Evolutionary conservation across 768 basidiomycete species (phyloP).

Genomic region (Rhizopogon sp.): DNA sequence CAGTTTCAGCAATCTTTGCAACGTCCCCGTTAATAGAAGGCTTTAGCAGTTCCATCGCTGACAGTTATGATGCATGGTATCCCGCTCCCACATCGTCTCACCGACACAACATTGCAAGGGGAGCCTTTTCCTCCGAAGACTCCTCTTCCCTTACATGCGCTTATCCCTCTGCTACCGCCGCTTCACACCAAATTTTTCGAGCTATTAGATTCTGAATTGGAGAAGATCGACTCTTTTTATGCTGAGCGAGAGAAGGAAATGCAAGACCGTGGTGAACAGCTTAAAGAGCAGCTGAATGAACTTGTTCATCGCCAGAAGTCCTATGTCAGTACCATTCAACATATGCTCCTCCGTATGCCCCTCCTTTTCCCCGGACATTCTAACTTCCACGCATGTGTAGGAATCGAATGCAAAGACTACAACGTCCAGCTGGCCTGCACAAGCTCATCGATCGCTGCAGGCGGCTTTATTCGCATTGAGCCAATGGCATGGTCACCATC

Average conservation of each 20-base stretch:
- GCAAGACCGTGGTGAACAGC: slow-evolving; percentile 36
- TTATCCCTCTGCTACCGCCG: slow-evolving; percentile 53
- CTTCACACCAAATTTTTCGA: slow-evolving; percentile 71
- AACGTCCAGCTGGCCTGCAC: slow-evolving; percentile 10
- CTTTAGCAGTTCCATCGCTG: slow-evolving; percentile 9
- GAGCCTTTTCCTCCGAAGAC: slow-evolving; percentile 1
- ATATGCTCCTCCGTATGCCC: too few relatives aligned
- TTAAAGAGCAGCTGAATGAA: slow-evolving; percentile 71
- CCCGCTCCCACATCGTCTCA: slow-evolving; percentile 5
- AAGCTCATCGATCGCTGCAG: slow-evolving; percentile 2
- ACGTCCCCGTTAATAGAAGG: background rate
- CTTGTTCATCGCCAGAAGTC: slow-evolving; percentile 63
- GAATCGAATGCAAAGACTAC: background rate
- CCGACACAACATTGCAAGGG: slow-evolving; percentile 8
- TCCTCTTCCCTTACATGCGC: slow-evolving; percentile 34
- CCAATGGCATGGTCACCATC: background rate
- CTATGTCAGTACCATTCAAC: slow-evolving; percentile 37
- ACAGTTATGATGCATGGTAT: slow-evolving; percentile 3
- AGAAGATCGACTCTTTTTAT: slow-evolving; percentile 86
- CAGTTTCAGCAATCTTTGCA: background rate
- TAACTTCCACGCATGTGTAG: background rate
- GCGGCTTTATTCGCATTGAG: slow-evolving; percentile 3
- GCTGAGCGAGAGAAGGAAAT: slow-evolving; percentile 61
- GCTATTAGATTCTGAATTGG: slow-evolving; percentile 70
- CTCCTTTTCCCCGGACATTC: background rate